Evolutionary conservation across 2,329 filamentous ascomycete species (phyloP).

Genomic region (Zasmidium citrigriseum): DNA sequence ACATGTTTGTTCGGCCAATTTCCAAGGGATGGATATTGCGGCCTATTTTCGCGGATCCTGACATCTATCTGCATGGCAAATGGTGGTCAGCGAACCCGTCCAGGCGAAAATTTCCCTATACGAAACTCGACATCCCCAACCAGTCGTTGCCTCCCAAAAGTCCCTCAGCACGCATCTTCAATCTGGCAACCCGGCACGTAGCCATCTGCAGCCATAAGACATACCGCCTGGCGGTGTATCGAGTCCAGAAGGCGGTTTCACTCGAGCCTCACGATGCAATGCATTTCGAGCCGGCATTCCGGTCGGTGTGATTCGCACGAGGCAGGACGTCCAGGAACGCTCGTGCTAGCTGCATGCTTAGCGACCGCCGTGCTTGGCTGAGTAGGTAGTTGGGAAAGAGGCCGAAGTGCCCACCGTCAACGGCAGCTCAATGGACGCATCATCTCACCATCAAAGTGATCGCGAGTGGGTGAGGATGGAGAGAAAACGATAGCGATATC

Average conservation of each 20-base stretch:
- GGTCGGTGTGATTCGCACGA: not conserved
- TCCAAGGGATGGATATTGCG: not conserved
- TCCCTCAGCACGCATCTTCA: not conserved
- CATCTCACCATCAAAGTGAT: too few species aligned
- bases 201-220: not conserved
- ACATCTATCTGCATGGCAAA: not conserved
- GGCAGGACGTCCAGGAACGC: not conserved
- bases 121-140: not conserved
- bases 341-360: not conserved
- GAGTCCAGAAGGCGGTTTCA: not conserved
- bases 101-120: not conserved
- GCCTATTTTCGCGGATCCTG: not conserved
- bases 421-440: slow-evolving; percentile 1
- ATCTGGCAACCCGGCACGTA: not conserved
- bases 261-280: not conserved
- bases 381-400: not conserved
- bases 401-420: slow-evolving; percentile 1
- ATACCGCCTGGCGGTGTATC: not conserved
- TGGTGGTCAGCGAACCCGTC: not conserved
- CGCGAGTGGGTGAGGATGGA: too few species aligned
- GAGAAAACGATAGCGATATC: not conserved
- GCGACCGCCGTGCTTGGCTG: not conserved
- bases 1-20: not conserved
- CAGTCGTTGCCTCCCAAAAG: too few species aligned
- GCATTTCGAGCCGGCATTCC: not conserved